Conservation (phyloP, 1,284 basidiomycete genomes). For the Ustilago lituana region DNA sequence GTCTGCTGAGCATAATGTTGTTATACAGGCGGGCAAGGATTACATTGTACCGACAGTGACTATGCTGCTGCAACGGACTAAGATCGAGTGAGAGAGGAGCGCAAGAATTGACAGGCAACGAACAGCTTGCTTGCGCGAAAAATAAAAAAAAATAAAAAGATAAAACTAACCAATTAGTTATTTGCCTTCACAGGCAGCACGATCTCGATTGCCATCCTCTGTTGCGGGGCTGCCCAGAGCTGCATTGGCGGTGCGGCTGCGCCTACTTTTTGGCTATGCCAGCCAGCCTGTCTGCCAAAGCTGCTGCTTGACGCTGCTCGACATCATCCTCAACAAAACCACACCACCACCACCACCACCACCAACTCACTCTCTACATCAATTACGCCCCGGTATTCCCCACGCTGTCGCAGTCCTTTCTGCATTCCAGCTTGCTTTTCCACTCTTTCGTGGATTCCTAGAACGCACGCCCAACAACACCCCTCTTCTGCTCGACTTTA, state of each 20-base stretch:
- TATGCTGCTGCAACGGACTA: no score
- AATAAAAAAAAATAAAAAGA: no score
- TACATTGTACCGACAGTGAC: no score
- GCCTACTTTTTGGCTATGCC: background rate
- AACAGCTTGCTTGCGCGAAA: no score
- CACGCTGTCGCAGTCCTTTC: conserved; percentile 15
- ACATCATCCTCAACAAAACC: background rate
- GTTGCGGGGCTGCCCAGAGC: background rate
- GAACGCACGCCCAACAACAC: no score
- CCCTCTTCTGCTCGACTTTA: background rate
- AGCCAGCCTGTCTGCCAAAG: no score
- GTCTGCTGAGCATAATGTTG: no score
- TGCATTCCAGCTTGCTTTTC: conserved; percentile 9
- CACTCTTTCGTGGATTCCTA: conserved; percentile 9
- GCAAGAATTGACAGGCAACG: no score
- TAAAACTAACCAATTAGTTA: no score
- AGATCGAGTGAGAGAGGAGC: no score
- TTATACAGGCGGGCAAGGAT: no score
- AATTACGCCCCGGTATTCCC: background rate
- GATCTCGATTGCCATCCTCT: conserved; percentile 13
- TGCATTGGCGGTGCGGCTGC: background rate
- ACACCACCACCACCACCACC: background rate
- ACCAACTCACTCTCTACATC: background rate
- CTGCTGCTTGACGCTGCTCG: no score
- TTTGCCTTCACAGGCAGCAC: background rate